A percentile compares a stretch with the other conserved stretches of the same genome.
phyloP scores from a whole-genome alignment of 345 rosid species.

The Gossypium rotundifolium region DNA sequence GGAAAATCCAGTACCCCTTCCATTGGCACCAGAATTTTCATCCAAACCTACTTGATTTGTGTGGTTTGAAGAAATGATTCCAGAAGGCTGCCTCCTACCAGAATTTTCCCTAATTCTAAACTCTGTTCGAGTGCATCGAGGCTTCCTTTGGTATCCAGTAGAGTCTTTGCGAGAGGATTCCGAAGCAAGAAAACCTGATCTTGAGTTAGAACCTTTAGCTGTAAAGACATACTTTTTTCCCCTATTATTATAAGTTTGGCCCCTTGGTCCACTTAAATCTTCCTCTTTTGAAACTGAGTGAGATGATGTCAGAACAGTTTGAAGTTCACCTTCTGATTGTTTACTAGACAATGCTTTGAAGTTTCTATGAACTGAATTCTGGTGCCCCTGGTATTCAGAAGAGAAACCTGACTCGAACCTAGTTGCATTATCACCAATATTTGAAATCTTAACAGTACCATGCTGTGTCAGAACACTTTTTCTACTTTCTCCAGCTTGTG shows the following conservation, averaged over 20 bases:
- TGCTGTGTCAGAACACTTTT: constrained; percentile 29
- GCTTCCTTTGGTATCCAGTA: constrained; percentile 55
- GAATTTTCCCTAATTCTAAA: constrained; percentile 67
- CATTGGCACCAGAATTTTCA: constrained; percentile 44
- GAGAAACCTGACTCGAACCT: constrained; percentile 30
- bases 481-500: constrained; percentile 30
- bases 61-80: constrained; percentile 27
- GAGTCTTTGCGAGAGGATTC: constrained; percentile 49
- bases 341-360: constrained; percentile 27
- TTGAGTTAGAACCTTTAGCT: constrained; percentile 48
- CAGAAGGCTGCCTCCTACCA: constrained; percentile 35
- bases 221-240: constrained; percentile 39
- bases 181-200: constrained; percentile 36
- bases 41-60: constrained; percentile 35
- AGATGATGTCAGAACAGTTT: constrained; percentile 25
- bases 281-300: constrained; percentile 30
- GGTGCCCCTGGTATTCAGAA: constrained; percentile 28
- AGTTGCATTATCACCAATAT: constrained; percentile 18
- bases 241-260: constrained; percentile 33
- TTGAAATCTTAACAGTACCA: constrained; percentile 36
- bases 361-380: constrained; percentile 27
- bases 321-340: constrained; percentile 40
- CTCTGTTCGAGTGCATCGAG: constrained; percentile 55
- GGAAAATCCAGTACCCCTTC: constrained; percentile 31
- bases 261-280: constrained; percentile 29